phyloP scores from a whole-genome alignment of 805 yeast species.

The Wickerhamiella brachini region DNA sequence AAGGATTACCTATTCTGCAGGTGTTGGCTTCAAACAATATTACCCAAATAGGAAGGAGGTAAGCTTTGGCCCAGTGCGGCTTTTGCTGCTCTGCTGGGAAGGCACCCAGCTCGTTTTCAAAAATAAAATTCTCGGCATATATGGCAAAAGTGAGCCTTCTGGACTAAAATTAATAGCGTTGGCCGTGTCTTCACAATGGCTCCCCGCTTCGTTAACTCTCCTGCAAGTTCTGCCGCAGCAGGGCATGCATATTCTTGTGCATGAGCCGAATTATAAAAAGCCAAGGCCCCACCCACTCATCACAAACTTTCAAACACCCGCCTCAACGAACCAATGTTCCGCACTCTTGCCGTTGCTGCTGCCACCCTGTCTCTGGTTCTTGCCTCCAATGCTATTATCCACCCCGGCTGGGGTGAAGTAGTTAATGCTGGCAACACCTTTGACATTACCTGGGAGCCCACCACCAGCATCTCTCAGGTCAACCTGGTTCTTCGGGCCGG shows the following conservation, averaged over 20 bases:
- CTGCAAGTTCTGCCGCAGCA: neutral
- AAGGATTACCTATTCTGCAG: neutral
- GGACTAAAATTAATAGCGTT: neutral
- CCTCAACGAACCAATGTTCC: neutral
- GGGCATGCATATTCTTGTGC: neutral
- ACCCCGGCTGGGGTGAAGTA: conserved; percentile 18
- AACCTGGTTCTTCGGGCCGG: conserved; percentile 20
- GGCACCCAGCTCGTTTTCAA: neutral
- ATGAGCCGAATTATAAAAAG: neutral
- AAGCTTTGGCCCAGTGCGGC: neutral
- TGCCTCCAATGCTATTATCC: conserved; percentile 15
- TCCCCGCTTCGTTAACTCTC: neutral
- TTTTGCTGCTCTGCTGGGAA: neutral
- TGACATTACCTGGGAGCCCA: conserved; percentile 21
- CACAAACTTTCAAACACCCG: neutral
- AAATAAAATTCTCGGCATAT: neutral
- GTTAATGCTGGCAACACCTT: conserved; percentile 19
- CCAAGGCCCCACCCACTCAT: neutral
- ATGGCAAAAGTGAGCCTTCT: too few relatives aligned
- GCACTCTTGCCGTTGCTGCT: neutral
- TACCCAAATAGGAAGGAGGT: conserved; percentile 4
- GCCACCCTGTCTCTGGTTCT: conserved; percentile 8
- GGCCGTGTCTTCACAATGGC: neutral
- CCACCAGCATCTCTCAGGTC: conserved; percentile 15
- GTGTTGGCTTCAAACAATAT: too few relatives aligned